phyloP scores from a whole-genome alignment of 345 rosid species.

The Ceriops zippeliana region DNA sequence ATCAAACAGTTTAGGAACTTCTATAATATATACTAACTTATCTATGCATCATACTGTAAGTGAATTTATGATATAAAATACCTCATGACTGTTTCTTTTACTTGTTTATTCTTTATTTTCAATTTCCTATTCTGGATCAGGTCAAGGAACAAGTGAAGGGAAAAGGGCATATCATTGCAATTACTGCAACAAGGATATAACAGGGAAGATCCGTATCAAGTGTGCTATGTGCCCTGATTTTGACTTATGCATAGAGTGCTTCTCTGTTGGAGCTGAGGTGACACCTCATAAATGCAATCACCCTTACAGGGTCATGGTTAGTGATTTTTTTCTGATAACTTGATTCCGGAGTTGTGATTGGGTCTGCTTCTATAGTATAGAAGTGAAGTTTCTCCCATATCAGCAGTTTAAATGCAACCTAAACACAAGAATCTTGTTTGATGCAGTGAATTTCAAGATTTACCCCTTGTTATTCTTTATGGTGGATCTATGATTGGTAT shows the following conservation, averaged over 20 bases:
- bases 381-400: background rate
- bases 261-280: slow-evolving; percentile 93
- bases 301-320: slow-evolving; percentile 89
- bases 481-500: too few species aligned
- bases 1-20: background rate
- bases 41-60: too few species aligned
- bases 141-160: slow-evolving; percentile 76
- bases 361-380: background rate
- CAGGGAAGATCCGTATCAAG: slow-evolving; percentile 85
- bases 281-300: slow-evolving; percentile 84
- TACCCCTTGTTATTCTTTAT: too few species aligned
- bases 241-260: slow-evolving; percentile 93
- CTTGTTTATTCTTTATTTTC: background rate
- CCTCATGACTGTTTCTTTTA: background rate
- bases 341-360: background rate
- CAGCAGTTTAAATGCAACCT: background rate
- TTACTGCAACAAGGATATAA: slow-evolving; percentile 93
- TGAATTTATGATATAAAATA: background rate
- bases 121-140: slow-evolving; percentile 32
- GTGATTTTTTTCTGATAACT: slow-evolving; percentile 27
- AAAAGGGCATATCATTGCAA: slow-evolving; percentile 94
- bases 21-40: too few species aligned
- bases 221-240: slow-evolving; percentile 95
- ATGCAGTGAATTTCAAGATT: background rate
- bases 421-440: background rate